phyloP scores from a whole-genome alignment of 805 yeast genomes.

The Metschnikowia aberdeeniae region DNA sequence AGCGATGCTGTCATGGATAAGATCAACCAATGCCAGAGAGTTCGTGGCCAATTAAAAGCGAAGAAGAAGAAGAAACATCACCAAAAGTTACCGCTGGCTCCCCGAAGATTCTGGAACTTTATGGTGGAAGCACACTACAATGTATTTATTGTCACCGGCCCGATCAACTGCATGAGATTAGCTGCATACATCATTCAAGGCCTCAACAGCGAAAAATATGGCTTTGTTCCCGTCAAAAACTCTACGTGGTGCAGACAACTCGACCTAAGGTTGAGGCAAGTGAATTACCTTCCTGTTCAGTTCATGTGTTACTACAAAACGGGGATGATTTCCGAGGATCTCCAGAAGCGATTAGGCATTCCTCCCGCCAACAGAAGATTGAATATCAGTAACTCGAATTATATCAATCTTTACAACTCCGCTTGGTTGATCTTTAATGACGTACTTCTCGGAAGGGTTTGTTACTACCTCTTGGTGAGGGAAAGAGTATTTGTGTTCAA shows the following conservation, averaged over 20 bases:
- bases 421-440: slow-evolving; percentile 87
- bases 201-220: slow-evolving; percentile 25
- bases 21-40: slow-evolving; percentile 27
- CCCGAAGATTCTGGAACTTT: slow-evolving; percentile 1
- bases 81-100: background rate
- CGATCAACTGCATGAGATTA: background rate
- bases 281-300: slow-evolving; percentile 77
- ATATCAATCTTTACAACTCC: slow-evolving; percentile 78
- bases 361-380: slow-evolving; percentile 34
- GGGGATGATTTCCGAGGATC: slow-evolving; percentile 32
- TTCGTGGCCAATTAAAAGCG: background rate
- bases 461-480: slow-evolving; percentile 25
- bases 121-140: background rate
- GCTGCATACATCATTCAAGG: slow-evolving; percentile 14
- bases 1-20: slow-evolving; percentile 31
- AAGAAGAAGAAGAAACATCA: background rate
- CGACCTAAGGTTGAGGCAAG: slow-evolving; percentile 70
- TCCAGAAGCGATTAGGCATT: slow-evolving; percentile 34
- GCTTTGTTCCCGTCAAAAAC: slow-evolving; percentile 30
- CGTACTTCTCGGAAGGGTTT: slow-evolving; percentile 63
- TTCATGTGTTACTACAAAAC: slow-evolving; percentile 53
- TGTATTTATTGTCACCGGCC: background rate
- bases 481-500: slow-evolving; percentile 31
- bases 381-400: slow-evolving; percentile 46
- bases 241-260: slow-evolving; percentile 75